phyloP scores from a whole-genome alignment of 257 asterid genomes.

The Jacaranda copaia region DNA sequence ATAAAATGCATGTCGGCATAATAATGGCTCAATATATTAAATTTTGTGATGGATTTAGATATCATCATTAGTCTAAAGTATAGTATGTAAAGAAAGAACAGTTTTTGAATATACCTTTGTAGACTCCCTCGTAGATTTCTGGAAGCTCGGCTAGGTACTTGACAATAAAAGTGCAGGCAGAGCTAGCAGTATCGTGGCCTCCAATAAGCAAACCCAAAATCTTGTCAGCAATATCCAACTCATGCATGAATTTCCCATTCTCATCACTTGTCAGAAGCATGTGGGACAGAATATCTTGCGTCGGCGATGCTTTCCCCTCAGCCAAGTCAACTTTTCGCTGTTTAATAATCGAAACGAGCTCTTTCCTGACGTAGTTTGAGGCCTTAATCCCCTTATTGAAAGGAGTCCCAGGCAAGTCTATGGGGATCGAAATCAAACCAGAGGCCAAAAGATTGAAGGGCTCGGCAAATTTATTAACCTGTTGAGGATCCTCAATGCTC shows the following conservation, averaged over 20 bases:
- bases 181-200: constrained; percentile 71
- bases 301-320: constrained; percentile 57
- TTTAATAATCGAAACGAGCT: constrained; percentile 49
- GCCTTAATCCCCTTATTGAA: constrained; percentile 60
- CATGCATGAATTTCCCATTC: constrained; percentile 58
- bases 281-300: constrained; percentile 68
- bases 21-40: too few relatives aligned
- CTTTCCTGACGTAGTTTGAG: constrained; percentile 53
- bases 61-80: background rate
- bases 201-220: constrained; percentile 62
- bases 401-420: constrained; percentile 64
- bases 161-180: constrained; percentile 63
- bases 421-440: constrained; percentile 56
- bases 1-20: too few relatives aligned
- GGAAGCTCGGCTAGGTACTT: constrained; percentile 70
- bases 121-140: constrained; percentile 56
- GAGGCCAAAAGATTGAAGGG: constrained; percentile 57
- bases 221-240: constrained; percentile 57
- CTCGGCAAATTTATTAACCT: constrained; percentile 47
- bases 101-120: constrained; percentile 42
- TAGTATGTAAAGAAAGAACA: background rate
- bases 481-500: constrained; percentile 53
- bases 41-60: too few relatives aligned
- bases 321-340: constrained; percentile 53
- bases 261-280: constrained; percentile 61